Conservation (phyloP, 2,329 filamentous ascomycete genomes). For the Elsinoe australis region DNA sequence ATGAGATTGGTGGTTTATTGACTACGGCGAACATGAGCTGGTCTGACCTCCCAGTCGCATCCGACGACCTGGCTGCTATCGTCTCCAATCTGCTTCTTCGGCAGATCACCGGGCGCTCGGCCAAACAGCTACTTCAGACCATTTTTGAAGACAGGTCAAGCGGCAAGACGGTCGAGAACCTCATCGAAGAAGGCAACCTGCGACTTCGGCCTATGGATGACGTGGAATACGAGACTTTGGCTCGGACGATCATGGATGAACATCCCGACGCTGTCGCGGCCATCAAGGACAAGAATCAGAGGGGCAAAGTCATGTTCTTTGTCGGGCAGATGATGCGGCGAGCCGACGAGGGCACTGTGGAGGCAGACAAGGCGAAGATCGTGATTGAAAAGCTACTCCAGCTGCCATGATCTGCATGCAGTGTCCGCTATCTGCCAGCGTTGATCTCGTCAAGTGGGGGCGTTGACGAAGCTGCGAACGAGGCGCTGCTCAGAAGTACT, state of each 20-base stretch:
- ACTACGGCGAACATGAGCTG: constrained; percentile 34
- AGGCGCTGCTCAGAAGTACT: constrained; percentile 11
- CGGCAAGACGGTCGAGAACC: constrained; percentile 39
- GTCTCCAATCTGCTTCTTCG: constrained; percentile 36
- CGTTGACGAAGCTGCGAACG: too few species aligned
- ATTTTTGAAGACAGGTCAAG: constrained; percentile 38
- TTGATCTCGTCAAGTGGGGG: too few species aligned
- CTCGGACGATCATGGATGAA: constrained; percentile 45
- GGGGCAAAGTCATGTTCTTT: constrained; percentile 60
- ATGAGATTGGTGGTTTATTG: constrained; percentile 45
- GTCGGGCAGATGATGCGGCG: constrained; percentile 60
- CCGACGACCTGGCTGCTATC: constrained; percentile 38
- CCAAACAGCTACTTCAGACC: constrained; percentile 51
- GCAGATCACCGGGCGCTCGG: constrained; percentile 47
- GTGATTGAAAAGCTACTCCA: constrained; percentile 45
- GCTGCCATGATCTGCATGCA: background rate
- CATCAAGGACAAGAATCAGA: constrained; percentile 52
- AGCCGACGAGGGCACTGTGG: constrained; percentile 54
- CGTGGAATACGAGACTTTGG: constrained; percentile 50
- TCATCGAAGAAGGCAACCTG: constrained; percentile 52
- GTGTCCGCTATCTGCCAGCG: too few species aligned
- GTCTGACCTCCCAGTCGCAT: constrained; percentile 35
- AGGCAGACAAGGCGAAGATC: constrained; percentile 51
- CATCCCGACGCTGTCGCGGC: constrained; percentile 53
- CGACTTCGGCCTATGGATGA: constrained; percentile 48